Conservation (phyloP, 257 asterid species). For the Coffea eugenioides region DNA sequence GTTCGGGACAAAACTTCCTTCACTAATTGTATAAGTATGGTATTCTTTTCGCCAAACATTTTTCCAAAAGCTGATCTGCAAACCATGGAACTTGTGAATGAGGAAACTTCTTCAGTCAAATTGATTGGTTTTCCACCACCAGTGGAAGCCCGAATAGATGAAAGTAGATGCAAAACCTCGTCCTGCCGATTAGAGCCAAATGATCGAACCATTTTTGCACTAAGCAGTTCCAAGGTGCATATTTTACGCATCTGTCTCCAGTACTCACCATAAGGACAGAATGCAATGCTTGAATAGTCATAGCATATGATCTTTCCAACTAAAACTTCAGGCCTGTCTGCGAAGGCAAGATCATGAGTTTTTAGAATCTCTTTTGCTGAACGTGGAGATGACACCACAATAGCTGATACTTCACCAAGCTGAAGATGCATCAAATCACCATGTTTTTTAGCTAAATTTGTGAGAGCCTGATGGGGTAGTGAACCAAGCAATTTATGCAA, state of each 20-base stretch:
- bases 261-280: constrained; percentile 23
- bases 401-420: constrained; percentile 12
- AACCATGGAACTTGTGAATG: neutral
- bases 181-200: constrained; percentile 10
- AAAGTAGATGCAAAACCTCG: constrained; percentile 7
- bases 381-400: constrained; percentile 17
- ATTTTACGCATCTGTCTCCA: constrained; percentile 27
- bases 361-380: constrained; percentile 20
- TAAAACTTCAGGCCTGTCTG: constrained; percentile 14
- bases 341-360: constrained; percentile 23
- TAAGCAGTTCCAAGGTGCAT: constrained; percentile 20
- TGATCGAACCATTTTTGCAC: neutral
- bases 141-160: neutral
- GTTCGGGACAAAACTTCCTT: neutral
- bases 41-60: neutral
- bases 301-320: constrained; percentile 7
- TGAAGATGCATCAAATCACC: constrained; percentile 25
- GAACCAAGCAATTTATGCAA: constrained; percentile 7
- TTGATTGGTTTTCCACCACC: neutral
- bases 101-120: constrained; percentile 4
- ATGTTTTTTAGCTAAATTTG: constrained; percentile 15
- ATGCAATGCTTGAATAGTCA: constrained; percentile 14
- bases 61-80: constrained; percentile 23
- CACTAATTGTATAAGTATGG: neutral
- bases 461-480: constrained; percentile 18